Evolutionary conservation across 805 yeast genomes (phyloP).

Genomic region (Gaillardinia entomophila): DNA sequence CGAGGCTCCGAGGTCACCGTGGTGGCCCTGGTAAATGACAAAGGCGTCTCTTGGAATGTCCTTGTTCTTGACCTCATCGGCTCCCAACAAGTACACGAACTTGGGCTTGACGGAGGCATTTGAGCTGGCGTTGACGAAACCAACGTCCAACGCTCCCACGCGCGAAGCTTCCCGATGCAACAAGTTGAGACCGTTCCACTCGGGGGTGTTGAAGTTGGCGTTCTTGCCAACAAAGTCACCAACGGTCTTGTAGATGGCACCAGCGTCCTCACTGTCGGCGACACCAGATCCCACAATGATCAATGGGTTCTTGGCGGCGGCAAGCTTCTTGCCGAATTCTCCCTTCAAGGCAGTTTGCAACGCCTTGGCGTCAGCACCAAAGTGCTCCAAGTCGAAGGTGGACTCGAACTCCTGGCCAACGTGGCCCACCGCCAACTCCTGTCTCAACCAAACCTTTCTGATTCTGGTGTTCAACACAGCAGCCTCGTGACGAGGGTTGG

Average conservation of each 20-base stretch:
- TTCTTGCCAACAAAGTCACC: slow-evolving; percentile 55
- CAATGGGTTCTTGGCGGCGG: slow-evolving; percentile 65
- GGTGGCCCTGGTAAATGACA: slow-evolving; percentile 88
- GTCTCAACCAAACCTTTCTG: slow-evolving; percentile 73
- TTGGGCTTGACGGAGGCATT: slow-evolving; percentile 56
- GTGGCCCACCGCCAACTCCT: slow-evolving; percentile 60
- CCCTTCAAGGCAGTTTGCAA: slow-evolving; percentile 60
- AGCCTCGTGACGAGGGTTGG: slow-evolving; percentile 88
- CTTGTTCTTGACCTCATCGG: slow-evolving; percentile 67
- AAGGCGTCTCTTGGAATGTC: slow-evolving; percentile 81
- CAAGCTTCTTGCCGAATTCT: slow-evolving; percentile 60
- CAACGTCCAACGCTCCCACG: slow-evolving; percentile 80
- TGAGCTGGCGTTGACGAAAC: slow-evolving; percentile 54
- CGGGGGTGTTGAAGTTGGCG: slow-evolving; percentile 55
- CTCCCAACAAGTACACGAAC: slow-evolving; percentile 74
- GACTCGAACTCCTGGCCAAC: slow-evolving; percentile 76
- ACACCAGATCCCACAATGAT: slow-evolving; percentile 80
- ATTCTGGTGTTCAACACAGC: slow-evolving; percentile 81
- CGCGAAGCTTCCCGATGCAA: slow-evolving; percentile 86
- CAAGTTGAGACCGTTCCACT: slow-evolving; percentile 78
- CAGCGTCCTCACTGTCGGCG: slow-evolving; percentile 59
- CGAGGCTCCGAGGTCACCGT: slow-evolving; percentile 86
- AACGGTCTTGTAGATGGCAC: slow-evolving; percentile 52
- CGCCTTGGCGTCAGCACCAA: slow-evolving; percentile 57
- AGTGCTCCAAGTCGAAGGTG: slow-evolving; percentile 58